Evolutionary conservation across 164 flowering plant genomes (phyloP).

Genomic region (Platanus orientalis): DNA sequence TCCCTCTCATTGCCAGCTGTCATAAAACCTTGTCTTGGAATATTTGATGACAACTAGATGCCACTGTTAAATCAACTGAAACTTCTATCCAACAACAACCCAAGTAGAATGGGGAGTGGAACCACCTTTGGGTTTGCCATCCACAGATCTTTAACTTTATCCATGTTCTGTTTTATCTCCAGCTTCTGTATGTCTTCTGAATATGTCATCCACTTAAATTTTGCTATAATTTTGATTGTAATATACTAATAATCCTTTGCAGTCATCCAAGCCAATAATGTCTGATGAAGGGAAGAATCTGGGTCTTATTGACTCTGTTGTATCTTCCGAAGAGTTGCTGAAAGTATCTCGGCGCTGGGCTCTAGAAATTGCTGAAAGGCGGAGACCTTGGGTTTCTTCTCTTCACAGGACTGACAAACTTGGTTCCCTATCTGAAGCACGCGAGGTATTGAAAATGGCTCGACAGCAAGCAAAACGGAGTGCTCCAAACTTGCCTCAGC

Average conservation of each 20-base stretch:
- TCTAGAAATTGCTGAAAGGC: slow-evolving; percentile 73
- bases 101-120: background rate
- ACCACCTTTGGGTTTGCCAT: background rate
- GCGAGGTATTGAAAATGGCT: slow-evolving; percentile 48
- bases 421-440: slow-evolving; percentile 81
- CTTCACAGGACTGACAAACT: slow-evolving; percentile 78
- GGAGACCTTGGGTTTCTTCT: slow-evolving; percentile 80
- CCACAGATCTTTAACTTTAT: background rate
- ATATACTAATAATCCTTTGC: slow-evolving; percentile 14
- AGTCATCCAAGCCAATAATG: slow-evolving; percentile 72
- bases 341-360: slow-evolving; percentile 77
- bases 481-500: slow-evolving; percentile 89
- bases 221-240: slow-evolving; percentile 5
- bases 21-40: too few relatives aligned
- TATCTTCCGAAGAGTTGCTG: slow-evolving; percentile 66
- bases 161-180: background rate
- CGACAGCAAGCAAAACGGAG: slow-evolving; percentile 61
- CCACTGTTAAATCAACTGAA: too few relatives aligned
- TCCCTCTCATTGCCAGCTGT: too few relatives aligned
- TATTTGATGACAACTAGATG: too few relatives aligned
- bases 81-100: background rate
- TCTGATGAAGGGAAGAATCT: slow-evolving; percentile 87
- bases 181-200: background rate
- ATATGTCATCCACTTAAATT: background rate
- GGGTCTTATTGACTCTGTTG: slow-evolving; percentile 90